phyloP scores from a whole-genome alignment of 2,329 filamentous ascomycete species.

The Sclerotinia sclerotiorum region DNA sequence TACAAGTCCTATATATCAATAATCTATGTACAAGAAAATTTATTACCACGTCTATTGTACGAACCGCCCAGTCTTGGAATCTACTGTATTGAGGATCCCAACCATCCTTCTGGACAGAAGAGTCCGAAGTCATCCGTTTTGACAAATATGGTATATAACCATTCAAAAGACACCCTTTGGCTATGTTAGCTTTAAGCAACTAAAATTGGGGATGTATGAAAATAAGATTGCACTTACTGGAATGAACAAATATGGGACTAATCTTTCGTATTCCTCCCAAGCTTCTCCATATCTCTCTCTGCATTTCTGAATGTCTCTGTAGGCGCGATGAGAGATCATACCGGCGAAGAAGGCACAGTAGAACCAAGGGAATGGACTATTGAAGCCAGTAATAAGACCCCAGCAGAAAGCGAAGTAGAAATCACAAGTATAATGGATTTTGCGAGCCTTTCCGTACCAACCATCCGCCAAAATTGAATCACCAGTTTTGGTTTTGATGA shows the following conservation, averaged over 20 bases:
- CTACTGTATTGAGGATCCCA: neutral
- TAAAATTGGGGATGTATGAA: too few species aligned
- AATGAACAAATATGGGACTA: slow-evolving; percentile 83
- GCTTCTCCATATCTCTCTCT: slow-evolving; percentile 76
- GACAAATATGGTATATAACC: neutral
- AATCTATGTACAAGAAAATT: slow-evolving; percentile 18
- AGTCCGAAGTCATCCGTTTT: neutral
- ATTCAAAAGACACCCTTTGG: slow-evolving; percentile 16
- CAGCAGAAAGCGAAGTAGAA: slow-evolving; percentile 74
- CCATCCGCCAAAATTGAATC: slow-evolving; percentile 80
- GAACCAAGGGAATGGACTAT: slow-evolving; percentile 84
- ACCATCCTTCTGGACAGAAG: neutral
- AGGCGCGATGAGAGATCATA: slow-evolving; percentile 79
- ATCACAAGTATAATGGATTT: slow-evolving; percentile 80
- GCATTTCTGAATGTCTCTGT: slow-evolving; percentile 74
- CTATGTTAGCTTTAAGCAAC: neutral
- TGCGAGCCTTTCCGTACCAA: slow-evolving; percentile 80
- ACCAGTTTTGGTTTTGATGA: slow-evolving; percentile 69
- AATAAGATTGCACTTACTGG: slow-evolving; percentile 50
- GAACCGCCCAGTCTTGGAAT: neutral
- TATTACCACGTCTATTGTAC: neutral
- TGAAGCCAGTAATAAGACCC: slow-evolving; percentile 80
- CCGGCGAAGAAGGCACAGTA: slow-evolving; percentile 76
- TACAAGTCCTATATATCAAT: slow-evolving; percentile 7
- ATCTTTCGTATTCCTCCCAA: slow-evolving; percentile 77